Base-by-base conservation (phyloP, 2,329 filamentous ascomycete species). In the Colletotrichum tamarilloi region DNA sequence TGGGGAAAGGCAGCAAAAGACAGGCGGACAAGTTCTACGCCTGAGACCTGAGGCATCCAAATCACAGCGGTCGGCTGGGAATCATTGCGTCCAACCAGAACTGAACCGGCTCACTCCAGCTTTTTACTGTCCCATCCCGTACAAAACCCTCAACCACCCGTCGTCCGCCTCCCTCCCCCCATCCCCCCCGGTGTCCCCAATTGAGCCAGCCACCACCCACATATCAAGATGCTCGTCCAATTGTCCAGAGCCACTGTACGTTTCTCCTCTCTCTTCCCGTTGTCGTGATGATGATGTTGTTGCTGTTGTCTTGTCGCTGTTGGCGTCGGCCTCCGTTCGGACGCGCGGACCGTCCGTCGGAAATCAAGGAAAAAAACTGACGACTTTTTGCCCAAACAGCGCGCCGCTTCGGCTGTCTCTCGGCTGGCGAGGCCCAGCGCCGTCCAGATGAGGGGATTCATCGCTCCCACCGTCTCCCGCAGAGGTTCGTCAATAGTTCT, bases 381-480 rank as follows among this genome's bases (percentile, higher is more conserved):
- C 63, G 35, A 60, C 16, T 49, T 42, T 16, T 16, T 38, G 24
- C n/a, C 57, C 46, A 35, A 74, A 71, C 38, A 86, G 86, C 85
- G 85, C 85, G 85, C 85, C 84, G 80, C 85, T 79, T 85, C 85
- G 82, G 84, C 84, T 81, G 83, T 86, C 81, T 84, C 85, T 82
- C 83, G 87, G 81, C 80, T 86, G 79, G 85, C 87, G 81, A 83
- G 84, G 80, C 64, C 70, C 67, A 85, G 83, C 78, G 79, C 85
- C 78, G 82, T 84, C 81, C 86, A 87, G 81, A 82, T 84, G 80
- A 87, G 89, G 81, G 85, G 85, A 80, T 91, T 91, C 82, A 89
- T 91, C 79, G 88, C 87, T 79, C 89, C 89, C 75, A 91, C 89
- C 66, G 86, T 90, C 78, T 88, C 89, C 76, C 87, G 89, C 82